phyloP scores from a whole-genome alignment of 2,329 filamentous ascomycete species.

The Domatiomyces globalis region DNA sequence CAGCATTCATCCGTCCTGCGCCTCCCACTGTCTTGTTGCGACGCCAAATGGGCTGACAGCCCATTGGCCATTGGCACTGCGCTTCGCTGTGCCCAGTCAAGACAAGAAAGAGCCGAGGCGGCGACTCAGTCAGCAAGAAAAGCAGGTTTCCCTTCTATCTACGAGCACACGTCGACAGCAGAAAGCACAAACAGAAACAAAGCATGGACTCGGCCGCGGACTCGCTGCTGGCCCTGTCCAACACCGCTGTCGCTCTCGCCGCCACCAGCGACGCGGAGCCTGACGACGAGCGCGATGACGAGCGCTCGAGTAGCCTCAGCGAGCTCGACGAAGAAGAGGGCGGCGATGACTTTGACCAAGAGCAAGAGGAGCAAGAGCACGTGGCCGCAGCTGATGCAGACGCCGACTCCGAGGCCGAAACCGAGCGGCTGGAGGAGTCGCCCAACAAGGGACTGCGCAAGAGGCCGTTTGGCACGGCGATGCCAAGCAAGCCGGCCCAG shows the following conservation, averaged over 20 bases:
- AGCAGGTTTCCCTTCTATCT: not conserved
- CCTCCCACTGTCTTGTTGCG: not conserved
- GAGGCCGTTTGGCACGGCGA: conserved; percentile 46
- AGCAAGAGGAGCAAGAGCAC: conserved; percentile 15
- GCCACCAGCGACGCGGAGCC: conserved; percentile 31
- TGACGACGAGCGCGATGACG: conserved; percentile 49
- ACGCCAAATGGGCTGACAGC: not conserved
- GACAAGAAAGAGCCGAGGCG: not conserved
- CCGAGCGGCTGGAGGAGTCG: conserved; percentile 82
- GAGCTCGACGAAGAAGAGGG: conserved; percentile 1
- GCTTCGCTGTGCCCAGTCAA: not conserved
- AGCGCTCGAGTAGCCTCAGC: conserved; percentile 22
- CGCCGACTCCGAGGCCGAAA: conserved; percentile 75
- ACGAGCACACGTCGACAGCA: not conserved
- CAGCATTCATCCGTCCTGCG: not conserved
- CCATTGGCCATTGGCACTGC: not conserved
- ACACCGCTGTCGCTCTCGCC: conserved; percentile 23
- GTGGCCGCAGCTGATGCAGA: conserved; percentile 36
- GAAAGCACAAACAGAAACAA: not conserved
- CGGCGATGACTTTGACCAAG: conserved; percentile 35
- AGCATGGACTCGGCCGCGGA: conserved; percentile 28
- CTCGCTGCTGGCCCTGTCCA: conserved; percentile 22
- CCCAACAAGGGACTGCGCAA: conserved; percentile 49
- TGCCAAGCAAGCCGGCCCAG: conserved; percentile 63
- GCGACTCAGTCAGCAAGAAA: not conserved